Conservation (phyloP, 129 eudicot species). For the Heracleum sosnowskyi region DNA sequence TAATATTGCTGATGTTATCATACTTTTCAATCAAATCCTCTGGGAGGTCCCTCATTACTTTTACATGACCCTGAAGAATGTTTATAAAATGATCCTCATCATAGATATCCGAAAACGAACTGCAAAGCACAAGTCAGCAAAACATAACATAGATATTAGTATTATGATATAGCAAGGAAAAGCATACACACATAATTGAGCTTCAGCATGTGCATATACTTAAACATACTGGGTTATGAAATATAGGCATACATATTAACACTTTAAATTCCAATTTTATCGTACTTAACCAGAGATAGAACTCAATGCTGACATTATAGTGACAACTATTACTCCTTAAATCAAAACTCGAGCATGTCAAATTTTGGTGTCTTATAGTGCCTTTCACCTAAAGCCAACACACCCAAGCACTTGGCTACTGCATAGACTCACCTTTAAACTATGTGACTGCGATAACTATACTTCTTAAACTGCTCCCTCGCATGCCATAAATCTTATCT, state of each 20-base stretch:
- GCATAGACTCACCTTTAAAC: background rate
- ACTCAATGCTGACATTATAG: background rate
- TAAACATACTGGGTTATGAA: background rate
- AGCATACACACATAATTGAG: background rate
- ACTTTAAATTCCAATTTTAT: background rate
- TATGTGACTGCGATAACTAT: background rate
- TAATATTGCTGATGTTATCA: constrained; percentile 61
- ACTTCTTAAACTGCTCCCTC: background rate
- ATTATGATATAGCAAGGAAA: background rate
- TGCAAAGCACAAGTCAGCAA: constrained; percentile 27
- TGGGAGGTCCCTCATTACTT: constrained; percentile 55
- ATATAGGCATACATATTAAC: background rate
- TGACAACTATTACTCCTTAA: background rate
- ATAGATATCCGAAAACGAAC: constrained; percentile 78
- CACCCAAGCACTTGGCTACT: background rate
- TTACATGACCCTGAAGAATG: constrained; percentile 45
- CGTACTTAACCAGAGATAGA: background rate
- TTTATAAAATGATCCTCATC: constrained; percentile 79
- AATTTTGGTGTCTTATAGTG: background rate
- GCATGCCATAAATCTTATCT: background rate
- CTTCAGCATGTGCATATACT: background rate
- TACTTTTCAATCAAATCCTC: constrained; percentile 49
- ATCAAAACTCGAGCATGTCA: background rate
- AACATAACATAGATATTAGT: background rate
- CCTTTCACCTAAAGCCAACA: background rate